These are phyloP conservation scores for Xylaria sp. DNA, from an alignment of 2,329 filamentous ascomycete genomes.

Conservation along the genomic window DNA sequence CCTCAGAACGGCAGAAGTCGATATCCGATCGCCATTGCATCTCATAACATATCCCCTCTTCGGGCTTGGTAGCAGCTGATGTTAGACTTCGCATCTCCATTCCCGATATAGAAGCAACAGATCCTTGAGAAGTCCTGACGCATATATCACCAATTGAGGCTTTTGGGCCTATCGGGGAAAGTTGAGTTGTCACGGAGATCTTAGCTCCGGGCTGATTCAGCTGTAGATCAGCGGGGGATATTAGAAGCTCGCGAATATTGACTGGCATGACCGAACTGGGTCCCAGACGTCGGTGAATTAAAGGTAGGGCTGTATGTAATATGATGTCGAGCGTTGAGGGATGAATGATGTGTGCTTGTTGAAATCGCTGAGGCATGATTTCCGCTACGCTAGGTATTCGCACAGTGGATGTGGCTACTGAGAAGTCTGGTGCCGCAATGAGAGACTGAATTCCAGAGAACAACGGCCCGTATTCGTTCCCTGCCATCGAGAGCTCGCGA, in stretches of 20 bases:
- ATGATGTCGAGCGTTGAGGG: constrained; percentile 35
- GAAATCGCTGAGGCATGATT: constrained; percentile 29
- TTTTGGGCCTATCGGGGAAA: no score
- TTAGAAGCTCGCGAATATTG: constrained; percentile 30
- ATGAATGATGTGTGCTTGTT: constrained; percentile 29
- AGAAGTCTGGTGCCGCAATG: background rate
- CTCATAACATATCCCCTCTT: constrained; percentile 25
- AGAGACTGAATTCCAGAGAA: constrained; percentile 13
- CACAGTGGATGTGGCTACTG: background rate
- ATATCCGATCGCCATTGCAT: constrained; percentile 29
- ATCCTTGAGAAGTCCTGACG: no score
- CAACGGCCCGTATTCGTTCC: constrained; percentile 31
- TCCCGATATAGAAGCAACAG: background rate
- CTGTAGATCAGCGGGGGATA: constrained; percentile 8
- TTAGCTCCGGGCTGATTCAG: no score
- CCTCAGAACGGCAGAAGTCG: constrained; percentile 22
- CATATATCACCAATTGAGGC: no score
- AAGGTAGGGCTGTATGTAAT: constrained; percentile 29
- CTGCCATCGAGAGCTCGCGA: background rate
- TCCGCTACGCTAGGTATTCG: constrained; percentile 15
- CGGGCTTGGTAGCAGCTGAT: no score
- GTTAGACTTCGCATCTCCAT: constrained; percentile 32
- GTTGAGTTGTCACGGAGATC: no score
- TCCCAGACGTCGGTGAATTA: constrained; percentile 18
- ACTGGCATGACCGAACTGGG: constrained; percentile 36